A percentile compares a stretch with the other conserved stretches of the same genome.
phyloP scores from a whole-genome alignment of 148 eudicot genomes.

The Camellia lanceoleosa region DNA sequence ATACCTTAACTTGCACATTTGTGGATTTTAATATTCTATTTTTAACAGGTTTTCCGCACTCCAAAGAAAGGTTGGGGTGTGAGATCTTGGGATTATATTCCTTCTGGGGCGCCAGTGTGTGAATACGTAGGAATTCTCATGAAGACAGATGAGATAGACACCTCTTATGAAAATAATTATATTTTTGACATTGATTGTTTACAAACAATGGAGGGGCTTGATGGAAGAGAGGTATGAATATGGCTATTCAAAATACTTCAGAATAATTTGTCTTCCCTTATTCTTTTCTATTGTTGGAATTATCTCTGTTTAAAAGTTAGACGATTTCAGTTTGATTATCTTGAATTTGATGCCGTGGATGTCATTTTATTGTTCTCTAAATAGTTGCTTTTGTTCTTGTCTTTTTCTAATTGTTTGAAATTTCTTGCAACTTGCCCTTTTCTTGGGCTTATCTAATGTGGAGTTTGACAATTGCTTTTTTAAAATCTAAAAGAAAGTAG shows the following conservation, averaged over 20 bases:
- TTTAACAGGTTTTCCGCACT: slow-evolving; percentile 71
- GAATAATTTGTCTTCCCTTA: not conserved
- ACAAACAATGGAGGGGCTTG: slow-evolving; percentile 75
- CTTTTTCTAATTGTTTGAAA: not conserved
- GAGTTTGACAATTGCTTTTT: too few species aligned
- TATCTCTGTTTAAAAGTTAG: not conserved
- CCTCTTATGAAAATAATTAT: slow-evolving; percentile 40
- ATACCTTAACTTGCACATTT: not conserved
- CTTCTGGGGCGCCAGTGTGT: slow-evolving; percentile 68
- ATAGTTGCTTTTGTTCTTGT: not conserved
- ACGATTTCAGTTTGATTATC: not conserved
- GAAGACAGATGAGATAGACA: slow-evolving; percentile 54
- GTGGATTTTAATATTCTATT: not conserved
- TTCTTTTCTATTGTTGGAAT: not conserved
- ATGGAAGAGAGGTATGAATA: slow-evolving; percentile 66
- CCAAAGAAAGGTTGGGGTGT: slow-evolving; percentile 86
- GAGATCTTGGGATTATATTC: slow-evolving; percentile 77
- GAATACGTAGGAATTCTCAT: slow-evolving; percentile 65
- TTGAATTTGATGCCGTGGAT: not conserved
- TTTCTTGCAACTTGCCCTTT: not conserved
- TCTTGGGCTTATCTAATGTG: not conserved
- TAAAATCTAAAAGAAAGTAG: too few species aligned
- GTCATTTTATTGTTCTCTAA: not conserved
- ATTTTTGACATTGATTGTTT: slow-evolving; percentile 71
- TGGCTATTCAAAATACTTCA: not conserved